phyloP scores from a whole-genome alignment of 2,329 filamentous ascomycete species.

The Aspergillus caelatus region DNA sequence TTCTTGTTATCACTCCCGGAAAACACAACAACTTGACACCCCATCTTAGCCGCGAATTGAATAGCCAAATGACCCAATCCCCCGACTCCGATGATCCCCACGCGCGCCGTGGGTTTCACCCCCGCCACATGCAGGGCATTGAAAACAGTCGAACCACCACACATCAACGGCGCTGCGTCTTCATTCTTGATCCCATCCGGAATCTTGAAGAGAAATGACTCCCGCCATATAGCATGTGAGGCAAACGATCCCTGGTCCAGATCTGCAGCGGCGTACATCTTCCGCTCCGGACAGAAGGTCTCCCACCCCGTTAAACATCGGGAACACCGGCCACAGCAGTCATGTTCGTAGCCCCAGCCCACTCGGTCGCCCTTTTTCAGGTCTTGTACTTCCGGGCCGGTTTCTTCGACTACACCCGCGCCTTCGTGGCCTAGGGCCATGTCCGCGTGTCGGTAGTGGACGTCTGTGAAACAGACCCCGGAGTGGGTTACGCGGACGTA shows the following conservation, averaged over 20 bases:
- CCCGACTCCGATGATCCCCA: constrained; percentile 70
- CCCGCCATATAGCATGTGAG: constrained; percentile 42
- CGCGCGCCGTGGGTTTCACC: constrained; percentile 32
- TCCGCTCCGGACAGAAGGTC: constrained; percentile 35
- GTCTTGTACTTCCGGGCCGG: constrained; percentile 35
- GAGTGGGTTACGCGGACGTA: constrained; percentile 66
- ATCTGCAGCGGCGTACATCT: constrained; percentile 39
- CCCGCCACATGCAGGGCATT: constrained; percentile 30
- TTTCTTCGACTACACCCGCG: constrained; percentile 34
- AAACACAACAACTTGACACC: constrained; percentile 54
- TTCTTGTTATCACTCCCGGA: constrained; percentile 25
- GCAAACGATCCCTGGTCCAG: constrained; percentile 43
- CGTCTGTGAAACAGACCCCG: constrained; percentile 66
- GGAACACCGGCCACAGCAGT: constrained; percentile 41
- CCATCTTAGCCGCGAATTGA: constrained; percentile 69
- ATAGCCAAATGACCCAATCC: constrained; percentile 73
- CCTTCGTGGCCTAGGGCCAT: constrained; percentile 46
- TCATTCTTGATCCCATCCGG: constrained; percentile 33
- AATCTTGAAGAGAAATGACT: constrained; percentile 42
- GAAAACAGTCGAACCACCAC: constrained; percentile 42
- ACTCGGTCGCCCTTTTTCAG: constrained; percentile 45
- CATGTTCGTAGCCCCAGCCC: constrained; percentile 46
- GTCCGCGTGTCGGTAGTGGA: constrained; percentile 38
- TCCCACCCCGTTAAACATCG: constrained; percentile 39
- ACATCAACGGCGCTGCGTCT: constrained; percentile 40